phyloP scores from a whole-genome alignment of 164 flowering plant genomes.

The Paratinospora sagittata region DNA sequence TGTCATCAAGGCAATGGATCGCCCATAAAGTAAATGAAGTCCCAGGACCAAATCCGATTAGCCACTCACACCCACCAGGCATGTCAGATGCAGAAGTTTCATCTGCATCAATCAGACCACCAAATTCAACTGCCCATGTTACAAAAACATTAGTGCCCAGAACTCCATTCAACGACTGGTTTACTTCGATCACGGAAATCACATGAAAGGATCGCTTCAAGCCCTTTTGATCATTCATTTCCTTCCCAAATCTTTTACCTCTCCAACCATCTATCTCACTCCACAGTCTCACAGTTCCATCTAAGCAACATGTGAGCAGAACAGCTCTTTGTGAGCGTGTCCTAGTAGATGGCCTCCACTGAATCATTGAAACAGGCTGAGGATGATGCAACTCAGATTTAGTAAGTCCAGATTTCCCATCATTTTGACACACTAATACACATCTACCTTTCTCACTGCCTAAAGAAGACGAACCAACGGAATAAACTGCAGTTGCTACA shows the following conservation, averaged over 20 bases:
- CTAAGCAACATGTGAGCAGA: conserved; percentile 77
- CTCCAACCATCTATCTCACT: conserved; percentile 68
- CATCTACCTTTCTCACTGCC: conserved; percentile 23
- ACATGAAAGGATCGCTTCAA: conserved; percentile 49
- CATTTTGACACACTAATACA: conserved; percentile 48
- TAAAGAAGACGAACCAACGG: conserved; percentile 19
- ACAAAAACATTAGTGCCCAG: conserved; percentile 53
- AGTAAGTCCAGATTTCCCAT: conserved; percentile 34
- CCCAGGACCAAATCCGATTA: conserved; percentile 69
- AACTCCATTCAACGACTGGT: conserved; percentile 50
- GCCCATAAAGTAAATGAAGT: conserved; percentile 63
- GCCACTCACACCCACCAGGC: conserved; percentile 77
- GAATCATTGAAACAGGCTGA: conserved; percentile 65
- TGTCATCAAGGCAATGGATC: conserved; percentile 84
- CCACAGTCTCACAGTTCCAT: conserved; percentile 95
- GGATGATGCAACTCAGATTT: conserved; percentile 66
- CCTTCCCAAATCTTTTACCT: conserved; percentile 41
- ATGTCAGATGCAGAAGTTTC: conserved; percentile 29
- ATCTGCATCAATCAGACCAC: conserved; percentile 23
- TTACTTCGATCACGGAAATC: conserved; percentile 69
- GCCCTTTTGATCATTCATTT: conserved; percentile 35
- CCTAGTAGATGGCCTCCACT: conserved; percentile 71
- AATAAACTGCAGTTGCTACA: conserved; percentile 51
- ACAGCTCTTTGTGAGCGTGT: conserved; percentile 33
- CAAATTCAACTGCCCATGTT: conserved; percentile 62